These are phyloP conservation scores for Oidiodendron maius DNA, from an alignment of 495 filamentous ascomycete genomes.

Conservation along the genomic window DNA sequence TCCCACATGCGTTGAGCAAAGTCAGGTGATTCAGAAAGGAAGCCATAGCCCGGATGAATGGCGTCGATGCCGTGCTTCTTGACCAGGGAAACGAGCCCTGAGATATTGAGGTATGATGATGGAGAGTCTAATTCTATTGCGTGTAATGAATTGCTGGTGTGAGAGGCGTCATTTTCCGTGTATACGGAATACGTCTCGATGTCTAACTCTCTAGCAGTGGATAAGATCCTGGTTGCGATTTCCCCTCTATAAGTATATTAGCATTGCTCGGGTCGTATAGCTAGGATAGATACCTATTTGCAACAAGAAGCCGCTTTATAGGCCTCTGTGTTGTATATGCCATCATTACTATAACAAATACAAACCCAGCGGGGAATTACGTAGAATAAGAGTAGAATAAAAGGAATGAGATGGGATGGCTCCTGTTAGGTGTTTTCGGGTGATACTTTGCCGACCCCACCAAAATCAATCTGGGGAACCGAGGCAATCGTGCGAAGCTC, in stretches of 20 bases:
- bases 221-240: slow-evolving; percentile 53
- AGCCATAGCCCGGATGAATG: slow-evolving; percentile 59
- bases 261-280: neutral
- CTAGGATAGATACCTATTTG: slow-evolving; percentile 42
- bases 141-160: slow-evolving; percentile 42
- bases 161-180: slow-evolving; percentile 46
- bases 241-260: slow-evolving; percentile 41
- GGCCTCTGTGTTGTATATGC: slow-evolving; percentile 24
- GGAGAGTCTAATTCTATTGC: slow-evolving; percentile 42
- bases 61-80: slow-evolving; percentile 47
- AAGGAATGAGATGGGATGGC: too few relatives aligned
- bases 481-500: slow-evolving; percentile 19
- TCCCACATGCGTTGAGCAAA: slow-evolving; percentile 47
- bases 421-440: neutral
- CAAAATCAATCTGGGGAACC: slow-evolving; percentile 17
- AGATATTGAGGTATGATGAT: slow-evolving; percentile 45
- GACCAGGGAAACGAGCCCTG: slow-evolving; percentile 36
- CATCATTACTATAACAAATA: too few relatives aligned
- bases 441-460: neutral
- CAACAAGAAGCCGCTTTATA: slow-evolving; percentile 48
- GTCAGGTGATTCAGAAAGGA: slow-evolving; percentile 52
- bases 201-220: slow-evolving; percentile 47
- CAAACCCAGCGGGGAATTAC: too few relatives aligned
- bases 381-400: too few relatives aligned
- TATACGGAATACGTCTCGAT: slow-evolving; percentile 50